Evolutionary conservation across 208 protist genomes (phyloP), one percentile per base, ranked within the genome.

Genomic region (Blechomonas ayalai): DNA sequence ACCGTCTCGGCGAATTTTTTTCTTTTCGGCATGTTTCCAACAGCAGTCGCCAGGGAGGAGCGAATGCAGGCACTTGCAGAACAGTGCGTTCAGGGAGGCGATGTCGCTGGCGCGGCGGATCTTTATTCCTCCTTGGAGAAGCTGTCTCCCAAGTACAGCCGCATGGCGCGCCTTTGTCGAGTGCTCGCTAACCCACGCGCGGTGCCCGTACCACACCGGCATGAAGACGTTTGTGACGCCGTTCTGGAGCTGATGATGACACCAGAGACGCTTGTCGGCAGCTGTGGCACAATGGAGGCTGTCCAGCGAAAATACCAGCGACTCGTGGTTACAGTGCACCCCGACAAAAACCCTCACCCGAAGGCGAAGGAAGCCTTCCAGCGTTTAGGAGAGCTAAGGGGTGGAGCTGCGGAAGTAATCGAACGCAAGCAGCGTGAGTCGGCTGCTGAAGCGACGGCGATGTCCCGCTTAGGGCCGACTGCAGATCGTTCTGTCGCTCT

Each of bases 281-380:
- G n/a, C n/a, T n/a, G n/a, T n/a, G 58, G 45, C 9, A 44, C 41
- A 2, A 45, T 53, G 12, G 64, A 73, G n/a, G 65, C 51, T 0
- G 55, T 90, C 16, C 73, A 78, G 25, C 84, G 86, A 52, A 36
- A 50, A 19, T 93, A 80, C 54, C 80, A 93, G 48, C 65, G 67
- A 16, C 71, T 86, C 25, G 76, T 76, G 16, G 62, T 93, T n/a
- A 54, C 73, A 42, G 73, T 82, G 6, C 85, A 93, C 37, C 85
- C 85, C 0, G 85, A 93, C 61, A 93, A 93, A 48, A 93, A 93
- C 46, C 80, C 85, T 3, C 61, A 73, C 47, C 55, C 65, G 2
- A 52, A 38, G 23, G 85, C 85, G 12, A 75, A 65, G 13, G 79
- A 93, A 5, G 81, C 81, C 12, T 93, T 93, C 54, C 63, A 74